These are phyloP conservation scores for Auricularia heimuer DNA, from an alignment of 768 basidiomycete genomes.

Conservation along the genomic window DNA sequence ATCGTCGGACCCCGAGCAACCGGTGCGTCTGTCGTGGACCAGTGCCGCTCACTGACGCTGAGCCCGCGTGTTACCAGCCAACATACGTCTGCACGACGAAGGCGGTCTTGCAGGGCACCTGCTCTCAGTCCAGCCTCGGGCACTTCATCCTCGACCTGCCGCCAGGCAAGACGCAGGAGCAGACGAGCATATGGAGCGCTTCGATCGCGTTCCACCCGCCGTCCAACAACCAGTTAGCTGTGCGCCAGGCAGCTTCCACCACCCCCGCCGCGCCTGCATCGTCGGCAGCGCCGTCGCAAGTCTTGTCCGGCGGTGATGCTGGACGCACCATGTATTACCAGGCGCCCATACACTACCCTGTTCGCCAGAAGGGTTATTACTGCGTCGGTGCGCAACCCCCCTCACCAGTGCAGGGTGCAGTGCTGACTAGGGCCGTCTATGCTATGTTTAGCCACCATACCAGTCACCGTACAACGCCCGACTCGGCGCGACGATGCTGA, in stretches of 20 bases:
- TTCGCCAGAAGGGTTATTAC: constrained; percentile 87
- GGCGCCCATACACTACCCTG: constrained; percentile 71
- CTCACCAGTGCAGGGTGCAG: not conserved
- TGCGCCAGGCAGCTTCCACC: constrained; percentile 11
- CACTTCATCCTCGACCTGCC: constrained; percentile 80
- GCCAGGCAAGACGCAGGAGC: constrained; percentile 43
- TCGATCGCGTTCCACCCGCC: constrained; percentile 50
- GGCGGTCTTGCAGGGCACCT: constrained; percentile 63
- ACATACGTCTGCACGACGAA: constrained; percentile 88
- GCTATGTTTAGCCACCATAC: constrained; percentile 57
- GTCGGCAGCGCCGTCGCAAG: too few species aligned
- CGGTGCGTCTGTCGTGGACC: constrained; percentile 35
- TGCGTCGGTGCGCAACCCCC: constrained; percentile 64
- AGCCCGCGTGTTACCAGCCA: constrained; percentile 47
- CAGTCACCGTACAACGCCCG: constrained; percentile 54
- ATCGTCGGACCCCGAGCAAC: constrained; percentile 42
- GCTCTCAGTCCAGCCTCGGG: constrained; percentile 63
- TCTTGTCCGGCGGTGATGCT: constrained; percentile 10
- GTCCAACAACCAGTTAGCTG: not conserved
- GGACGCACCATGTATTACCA: constrained; percentile 41
- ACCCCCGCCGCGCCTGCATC: not conserved
- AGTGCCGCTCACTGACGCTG: constrained; percentile 3
- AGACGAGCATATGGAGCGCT: constrained; percentile 85
- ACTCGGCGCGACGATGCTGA: not conserved
- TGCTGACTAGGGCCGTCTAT: not conserved